These are phyloP conservation scores for Tylopilus orsonianus DNA, from an alignment of 1,284 basidiomycete species.

Conservation along the genomic window DNA sequence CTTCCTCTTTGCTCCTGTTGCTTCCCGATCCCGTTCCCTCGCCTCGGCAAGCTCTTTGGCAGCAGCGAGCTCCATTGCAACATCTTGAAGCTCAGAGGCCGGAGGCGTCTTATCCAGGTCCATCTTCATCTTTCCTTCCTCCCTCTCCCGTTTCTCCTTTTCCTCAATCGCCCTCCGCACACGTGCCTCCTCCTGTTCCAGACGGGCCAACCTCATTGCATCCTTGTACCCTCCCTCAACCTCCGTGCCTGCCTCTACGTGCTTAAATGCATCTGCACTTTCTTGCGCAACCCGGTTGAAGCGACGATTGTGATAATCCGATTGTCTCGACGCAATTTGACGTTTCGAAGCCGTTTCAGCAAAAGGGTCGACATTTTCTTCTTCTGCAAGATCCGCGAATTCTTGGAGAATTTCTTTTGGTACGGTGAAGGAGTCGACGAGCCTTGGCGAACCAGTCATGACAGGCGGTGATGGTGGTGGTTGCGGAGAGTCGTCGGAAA, in stretches of 20 bases:
- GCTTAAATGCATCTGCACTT: slow-evolving; percentile 76
- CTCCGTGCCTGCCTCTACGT: slow-evolving; percentile 59
- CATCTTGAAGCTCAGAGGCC: slow-evolving; percentile 68
- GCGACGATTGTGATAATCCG: slow-evolving; percentile 92
- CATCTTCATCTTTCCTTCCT: slow-evolving; percentile 80
- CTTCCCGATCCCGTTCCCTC: slow-evolving; percentile 33
- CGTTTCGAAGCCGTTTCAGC: slow-evolving; percentile 89
- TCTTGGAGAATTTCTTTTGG: slow-evolving; percentile 95
- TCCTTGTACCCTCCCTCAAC: slow-evolving; percentile 93
- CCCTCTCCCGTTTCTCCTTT: slow-evolving; percentile 77
- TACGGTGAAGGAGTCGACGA: slow-evolving; percentile 86
- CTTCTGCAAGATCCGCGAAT: slow-evolving; percentile 89
- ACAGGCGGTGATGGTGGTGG: slow-evolving; percentile 35
- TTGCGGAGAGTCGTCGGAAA: slow-evolving; percentile 14
- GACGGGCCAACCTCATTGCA: slow-evolving; percentile 87
- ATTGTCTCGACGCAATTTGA: slow-evolving; percentile 93
- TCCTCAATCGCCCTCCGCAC: slow-evolving; percentile 87
- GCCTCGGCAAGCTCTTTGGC: slow-evolving; percentile 48
- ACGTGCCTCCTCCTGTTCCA: slow-evolving; percentile 92
- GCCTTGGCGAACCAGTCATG: slow-evolving; percentile 52
- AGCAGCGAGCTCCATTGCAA: slow-evolving; percentile 63
- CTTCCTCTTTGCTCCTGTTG: slow-evolving; percentile 67
- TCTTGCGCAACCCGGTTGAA: slow-evolving; percentile 82
- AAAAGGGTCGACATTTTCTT: slow-evolving; percentile 91
- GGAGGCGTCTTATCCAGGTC: slow-evolving; percentile 89